Evolutionary conservation across 768 basidiomycete genomes (phyloP).

Genomic region (Phlegmacium glaucopus): DNA sequence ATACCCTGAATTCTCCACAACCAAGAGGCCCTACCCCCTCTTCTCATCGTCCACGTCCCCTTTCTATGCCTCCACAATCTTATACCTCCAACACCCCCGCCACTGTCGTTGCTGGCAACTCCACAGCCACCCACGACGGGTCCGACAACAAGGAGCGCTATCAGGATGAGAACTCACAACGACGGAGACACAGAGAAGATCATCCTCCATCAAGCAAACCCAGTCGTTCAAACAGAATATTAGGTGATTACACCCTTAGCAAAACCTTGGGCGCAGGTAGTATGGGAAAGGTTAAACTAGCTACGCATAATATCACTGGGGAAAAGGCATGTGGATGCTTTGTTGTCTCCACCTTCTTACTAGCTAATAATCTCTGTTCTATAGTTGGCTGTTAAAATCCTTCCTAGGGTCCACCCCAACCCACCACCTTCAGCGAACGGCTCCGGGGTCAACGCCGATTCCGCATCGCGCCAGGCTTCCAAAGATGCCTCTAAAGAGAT

Average conservation of each 20-base stretch:
- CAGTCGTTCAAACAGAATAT: conserved; percentile 51
- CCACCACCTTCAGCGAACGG: conserved; percentile 46
- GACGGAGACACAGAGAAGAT: conserved; percentile 29
- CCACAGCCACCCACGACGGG: conserved; percentile 22
- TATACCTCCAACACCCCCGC: conserved; percentile 21
- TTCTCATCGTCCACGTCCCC: conserved; percentile 53
- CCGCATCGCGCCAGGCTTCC: conserved; percentile 72
- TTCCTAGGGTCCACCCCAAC: conserved; percentile 78
- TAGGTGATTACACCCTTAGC: conserved; percentile 94
- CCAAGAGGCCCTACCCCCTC: conserved; percentile 27
- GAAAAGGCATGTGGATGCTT: conserved; percentile 74
- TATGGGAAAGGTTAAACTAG: conserved; percentile 99
- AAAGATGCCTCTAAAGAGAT: conserved; percentile 96
- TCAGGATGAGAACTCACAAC: conserved; percentile 27
- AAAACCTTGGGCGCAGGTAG: conserved; percentile 97
- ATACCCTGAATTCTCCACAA: conserved; percentile 22
- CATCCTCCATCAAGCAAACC: conserved; percentile 23
- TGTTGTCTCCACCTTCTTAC: conserved; percentile 8
- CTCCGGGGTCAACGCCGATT: conserved; percentile 44
- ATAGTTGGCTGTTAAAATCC: conserved; percentile 98
- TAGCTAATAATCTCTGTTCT: conserved; percentile 3
- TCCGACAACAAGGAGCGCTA: conserved; percentile 32
- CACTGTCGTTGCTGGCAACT: conserved; percentile 3
- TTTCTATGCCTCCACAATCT: conserved; percentile 74
- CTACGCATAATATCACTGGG: conserved; percentile 80